These are phyloP conservation scores for Dictyostelium intermedium DNA, from an alignment of 78 protist species.

Conservation along the genomic window DNA sequence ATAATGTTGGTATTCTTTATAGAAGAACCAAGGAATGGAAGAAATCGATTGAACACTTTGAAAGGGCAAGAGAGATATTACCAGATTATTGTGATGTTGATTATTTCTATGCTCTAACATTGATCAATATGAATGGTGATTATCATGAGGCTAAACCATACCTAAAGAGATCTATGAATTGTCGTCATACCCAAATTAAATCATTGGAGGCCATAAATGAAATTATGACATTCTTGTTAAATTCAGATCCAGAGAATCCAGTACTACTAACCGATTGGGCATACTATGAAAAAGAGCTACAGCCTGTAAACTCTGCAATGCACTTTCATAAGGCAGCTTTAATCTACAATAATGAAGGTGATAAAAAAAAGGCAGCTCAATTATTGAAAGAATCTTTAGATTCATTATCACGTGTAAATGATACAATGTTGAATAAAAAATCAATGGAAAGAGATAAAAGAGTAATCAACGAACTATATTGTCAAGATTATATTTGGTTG, in stretches of 20 bases:
- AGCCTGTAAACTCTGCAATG: neutral
- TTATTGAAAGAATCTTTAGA: neutral
- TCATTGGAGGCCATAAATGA: neutral
- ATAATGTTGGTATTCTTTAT: slow-evolving; percentile 12
- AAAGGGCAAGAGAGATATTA: slow-evolving; percentile 3
- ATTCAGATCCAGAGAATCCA: neutral
- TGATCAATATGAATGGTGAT: neutral
- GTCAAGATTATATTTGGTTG: slow-evolving; percentile 9
- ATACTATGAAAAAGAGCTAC: neutral
- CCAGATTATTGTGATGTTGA: slow-evolving; percentile 41
- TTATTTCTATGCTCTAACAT: neutral
- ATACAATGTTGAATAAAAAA: neutral
- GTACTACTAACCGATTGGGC: neutral
- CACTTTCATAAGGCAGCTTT: neutral
- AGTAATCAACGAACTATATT: neutral
- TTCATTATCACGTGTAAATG: neutral
- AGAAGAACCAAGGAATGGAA: neutral
- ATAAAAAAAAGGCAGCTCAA: neutral
- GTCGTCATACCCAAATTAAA: neutral
- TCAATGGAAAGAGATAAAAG: neutral
- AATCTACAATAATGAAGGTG: neutral
- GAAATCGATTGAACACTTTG: neutral
- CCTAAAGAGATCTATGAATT: neutral
- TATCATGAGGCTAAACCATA: neutral
- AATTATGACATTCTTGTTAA: neutral